A percentile compares a stretch with the other conserved stretches of the same genome.
Conservation (phyloP, 371 early-diverging fungal genomes). For the Amoeboaphelidium protococcarum region DNA sequence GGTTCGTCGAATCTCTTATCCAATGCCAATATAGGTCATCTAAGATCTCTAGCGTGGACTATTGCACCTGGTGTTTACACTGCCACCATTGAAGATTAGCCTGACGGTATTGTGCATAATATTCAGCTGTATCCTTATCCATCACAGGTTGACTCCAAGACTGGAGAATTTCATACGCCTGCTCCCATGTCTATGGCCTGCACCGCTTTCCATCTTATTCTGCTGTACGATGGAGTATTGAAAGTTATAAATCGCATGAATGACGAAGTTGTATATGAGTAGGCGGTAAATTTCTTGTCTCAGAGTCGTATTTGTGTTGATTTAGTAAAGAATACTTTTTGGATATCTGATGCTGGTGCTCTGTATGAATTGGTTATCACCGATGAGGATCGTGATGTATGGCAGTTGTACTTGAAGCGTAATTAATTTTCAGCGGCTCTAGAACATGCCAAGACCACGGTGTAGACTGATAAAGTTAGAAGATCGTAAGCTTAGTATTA, state of each 20-base stretch:
- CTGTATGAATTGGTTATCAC: conserved; percentile 61
- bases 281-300: conserved; percentile 32
- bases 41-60: no score
- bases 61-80: no score
- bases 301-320: conserved; percentile 47
- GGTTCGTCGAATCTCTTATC: no score
- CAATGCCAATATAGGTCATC: no score
- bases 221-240: conserved; percentile 41
- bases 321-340: conserved; percentile 44
- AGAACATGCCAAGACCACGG: background rate
- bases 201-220: conserved; percentile 62
- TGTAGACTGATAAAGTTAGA: conserved; percentile 4
- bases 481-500: conserved; percentile 3
- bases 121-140: no score
- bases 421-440: conserved; percentile 9
- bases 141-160: no score
- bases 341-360: conserved; percentile 47
- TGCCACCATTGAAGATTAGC: no score
- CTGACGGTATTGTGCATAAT: no score
- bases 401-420: conserved; percentile 53
- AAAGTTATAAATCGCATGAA: conserved; percentile 49
- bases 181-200: conserved; percentile 40
- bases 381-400: conserved; percentile 72
- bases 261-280: conserved; percentile 50
- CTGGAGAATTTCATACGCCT: no score